Conservation (phyloP, 441 rosid species). For the Erysimum pusillum region DNA sequence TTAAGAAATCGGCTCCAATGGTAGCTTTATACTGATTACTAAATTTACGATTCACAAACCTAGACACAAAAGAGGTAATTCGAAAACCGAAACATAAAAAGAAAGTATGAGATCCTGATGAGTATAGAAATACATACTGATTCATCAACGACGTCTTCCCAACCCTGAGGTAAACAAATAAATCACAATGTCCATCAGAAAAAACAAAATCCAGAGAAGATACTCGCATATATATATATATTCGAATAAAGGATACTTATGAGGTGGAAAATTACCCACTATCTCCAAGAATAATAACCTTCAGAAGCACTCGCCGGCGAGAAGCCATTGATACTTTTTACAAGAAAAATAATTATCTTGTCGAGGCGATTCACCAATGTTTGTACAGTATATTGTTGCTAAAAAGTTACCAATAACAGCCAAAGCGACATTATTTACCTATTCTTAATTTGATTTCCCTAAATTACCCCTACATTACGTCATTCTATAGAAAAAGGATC, state of each 20-base stretch:
- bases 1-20: constrained; percentile 75
- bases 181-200: constrained; percentile 9
- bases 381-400: too few relatives aligned
- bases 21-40: constrained; percentile 92
- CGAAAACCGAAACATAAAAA: constrained; percentile 5
- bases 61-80: constrained; percentile 36
- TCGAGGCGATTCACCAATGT: too few relatives aligned
- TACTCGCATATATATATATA: too few relatives aligned
- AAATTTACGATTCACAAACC: constrained; percentile 91
- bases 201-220: background rate
- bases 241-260: too few relatives aligned
- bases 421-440: too few relatives aligned
- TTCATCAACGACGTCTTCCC: constrained; percentile 98
- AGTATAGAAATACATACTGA: constrained; percentile 60
- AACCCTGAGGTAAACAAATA: constrained; percentile 53
- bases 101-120: constrained; percentile 35
- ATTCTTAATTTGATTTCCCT: too few relatives aligned
- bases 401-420: too few relatives aligned
- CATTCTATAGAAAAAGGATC: too few relatives aligned
- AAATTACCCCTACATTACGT: too few relatives aligned
- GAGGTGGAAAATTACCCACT: constrained; percentile 60
- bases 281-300: constrained; percentile 91
- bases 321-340: constrained; percentile 63
- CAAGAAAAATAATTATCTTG: too few relatives aligned
- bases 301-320: constrained; percentile 82